Base-by-base conservation (phyloP, 140 eudicot species). In the Oenanthe javanica region DNA sequence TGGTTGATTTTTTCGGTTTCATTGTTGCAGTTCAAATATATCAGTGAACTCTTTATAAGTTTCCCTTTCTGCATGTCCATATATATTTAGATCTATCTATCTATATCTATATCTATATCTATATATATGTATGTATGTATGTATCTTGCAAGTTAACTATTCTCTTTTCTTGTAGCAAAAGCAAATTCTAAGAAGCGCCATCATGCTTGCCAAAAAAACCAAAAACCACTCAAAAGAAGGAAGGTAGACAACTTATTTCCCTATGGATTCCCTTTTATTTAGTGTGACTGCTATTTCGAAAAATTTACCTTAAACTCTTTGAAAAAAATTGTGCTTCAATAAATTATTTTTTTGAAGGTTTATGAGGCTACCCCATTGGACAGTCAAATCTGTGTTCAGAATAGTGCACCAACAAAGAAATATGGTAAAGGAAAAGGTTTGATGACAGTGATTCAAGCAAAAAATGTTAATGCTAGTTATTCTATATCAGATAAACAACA, bases 371-470 rank as follows among this genome's bases (percentile, higher is more conserved):
- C 83, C 74, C 40, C 73, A 36, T 40, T 81, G 57, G 91, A 87
- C 80, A 81, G 84, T 77, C 86, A 86, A 73, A 48, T 79, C 23
- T 67, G 27, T 36, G 36, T 59, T 74, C 83, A 81, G 48, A 69
- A 40, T 61, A 76, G 79, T 74, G 81, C 79, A 75, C 81, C 89
- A 51, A 86, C 83, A 55, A 87, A 38, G 80, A 86, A 82, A 84
- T 96, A 95, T 90, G 97, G 99, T 70, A 80, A 89, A 72, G 99
- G 99, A 66, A 95, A 95, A 91, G 97, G 97, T 79, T 81, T 95
- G 81, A 92, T 95, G 95, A 83, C 91, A 27, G 89, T 87, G 82
- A 84, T 81, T 80, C 89, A 83, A 36, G 77, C 77, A 77, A 84
- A 79, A 80, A 83, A 87, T 81, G 86, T 80, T 61, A 81, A 75